These are phyloP conservation scores for Arabidopsis thaliana DNA, from an alignment of 345 rosid species.

Conservation along the genomic window DNA sequence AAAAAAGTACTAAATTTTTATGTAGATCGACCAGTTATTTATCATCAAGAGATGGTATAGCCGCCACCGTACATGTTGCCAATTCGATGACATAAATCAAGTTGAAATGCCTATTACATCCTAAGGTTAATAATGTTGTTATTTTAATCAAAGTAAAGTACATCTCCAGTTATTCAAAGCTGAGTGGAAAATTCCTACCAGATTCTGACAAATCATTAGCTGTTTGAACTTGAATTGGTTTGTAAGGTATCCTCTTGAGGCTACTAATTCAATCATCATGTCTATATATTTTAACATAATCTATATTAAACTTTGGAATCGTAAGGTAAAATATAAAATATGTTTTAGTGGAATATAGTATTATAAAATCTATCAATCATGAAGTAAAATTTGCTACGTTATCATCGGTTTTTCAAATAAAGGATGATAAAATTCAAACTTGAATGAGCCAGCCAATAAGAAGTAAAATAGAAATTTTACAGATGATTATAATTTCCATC, in stretches of 20 bases:
- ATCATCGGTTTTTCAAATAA: slow-evolving; percentile 12
- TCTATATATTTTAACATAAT: slow-evolving; percentile 6
- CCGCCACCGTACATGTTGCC: slow-evolving; percentile 32
- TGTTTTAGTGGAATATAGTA: slow-evolving; percentile 30
- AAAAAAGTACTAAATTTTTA: neutral
- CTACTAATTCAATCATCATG: slow-evolving; percentile 35
- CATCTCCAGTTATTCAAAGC: slow-evolving; percentile 23
- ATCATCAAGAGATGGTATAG: neutral
- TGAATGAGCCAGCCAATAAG: slow-evolving; percentile 27
- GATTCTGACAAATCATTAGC: slow-evolving; percentile 30
- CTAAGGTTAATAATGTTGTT: neutral
- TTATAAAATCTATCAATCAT: slow-evolving; percentile 11
- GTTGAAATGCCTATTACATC: slow-evolving; percentile 18
- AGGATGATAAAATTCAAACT: slow-evolving; percentile 15
- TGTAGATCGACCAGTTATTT: neutral
- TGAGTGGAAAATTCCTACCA: slow-evolving; percentile 31
- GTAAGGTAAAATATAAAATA: slow-evolving; percentile 20
- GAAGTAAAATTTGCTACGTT: slow-evolving; percentile 24
- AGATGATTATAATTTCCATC: no score
- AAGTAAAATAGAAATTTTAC: no score
- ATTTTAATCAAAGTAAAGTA: slow-evolving; percentile 19
- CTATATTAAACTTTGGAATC: neutral
- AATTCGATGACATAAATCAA: slow-evolving; percentile 18
- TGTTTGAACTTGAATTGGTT: slow-evolving; percentile 14
- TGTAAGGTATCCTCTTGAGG: slow-evolving; percentile 36